Conservation (phyloP, 2,329 filamentous ascomycete genomes). For the Paecilomyces formosus region DNA sequence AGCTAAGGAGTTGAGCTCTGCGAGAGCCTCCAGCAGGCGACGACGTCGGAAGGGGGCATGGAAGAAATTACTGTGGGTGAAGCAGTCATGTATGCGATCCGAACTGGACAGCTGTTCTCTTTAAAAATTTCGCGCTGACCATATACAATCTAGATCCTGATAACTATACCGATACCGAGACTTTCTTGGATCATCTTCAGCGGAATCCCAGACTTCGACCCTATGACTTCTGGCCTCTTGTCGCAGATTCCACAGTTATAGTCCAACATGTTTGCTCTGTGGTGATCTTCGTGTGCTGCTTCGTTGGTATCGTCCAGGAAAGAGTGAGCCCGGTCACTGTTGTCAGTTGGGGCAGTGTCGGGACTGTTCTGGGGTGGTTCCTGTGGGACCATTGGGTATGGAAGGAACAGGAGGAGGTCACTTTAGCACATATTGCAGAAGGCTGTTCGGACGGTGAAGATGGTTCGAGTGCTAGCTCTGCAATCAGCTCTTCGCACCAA, state of each 20-base stretch:
- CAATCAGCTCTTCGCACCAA: conserved; percentile 22
- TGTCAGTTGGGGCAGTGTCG: conserved; percentile 73
- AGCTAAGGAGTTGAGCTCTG: conserved; percentile 38
- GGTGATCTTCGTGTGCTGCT: conserved; percentile 88
- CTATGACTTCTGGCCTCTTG: conserved; percentile 96
- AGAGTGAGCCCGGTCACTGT: conserved; percentile 85
- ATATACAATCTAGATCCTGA: conserved; percentile 63
- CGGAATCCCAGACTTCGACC: conserved; percentile 87
- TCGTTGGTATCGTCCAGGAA: conserved; percentile 80
- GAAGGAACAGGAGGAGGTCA: conserved; percentile 52
- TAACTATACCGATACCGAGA: conserved; percentile 96
- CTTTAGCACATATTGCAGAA: conserved; percentile 19
- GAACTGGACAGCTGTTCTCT: not conserved
- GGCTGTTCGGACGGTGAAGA: conserved; percentile 26
- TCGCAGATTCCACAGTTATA: conserved; percentile 91
- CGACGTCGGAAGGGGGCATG: conserved; percentile 66
- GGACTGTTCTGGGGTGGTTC: conserved; percentile 80
- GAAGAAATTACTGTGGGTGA: conserved; percentile 98
- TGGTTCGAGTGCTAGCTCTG: conserved; percentile 34
- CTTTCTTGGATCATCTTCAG: conserved; percentile 92
- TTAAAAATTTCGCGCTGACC: not conserved
- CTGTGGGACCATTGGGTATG: conserved; percentile 89
- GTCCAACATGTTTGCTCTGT: conserved; percentile 95
- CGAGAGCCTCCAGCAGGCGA: conserved; percentile 55
- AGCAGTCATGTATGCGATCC: conserved; percentile 70